These are phyloP conservation scores for Hygrophoropsis aurantiaca DNA, from an alignment of 768 basidiomycete species.

Conservation along the genomic window DNA sequence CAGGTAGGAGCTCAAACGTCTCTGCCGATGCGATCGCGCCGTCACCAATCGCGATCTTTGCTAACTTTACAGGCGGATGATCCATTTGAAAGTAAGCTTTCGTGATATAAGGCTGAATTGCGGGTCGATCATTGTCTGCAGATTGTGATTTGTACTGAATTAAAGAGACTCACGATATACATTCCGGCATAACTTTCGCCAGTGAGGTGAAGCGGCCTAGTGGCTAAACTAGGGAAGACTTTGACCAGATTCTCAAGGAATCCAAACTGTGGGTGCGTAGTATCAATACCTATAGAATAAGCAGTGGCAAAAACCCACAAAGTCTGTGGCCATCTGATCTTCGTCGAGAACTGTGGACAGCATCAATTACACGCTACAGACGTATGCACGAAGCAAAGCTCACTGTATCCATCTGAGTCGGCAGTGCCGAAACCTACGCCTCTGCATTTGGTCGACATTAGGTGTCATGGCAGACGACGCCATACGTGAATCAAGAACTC, in stretches of 20 bases:
- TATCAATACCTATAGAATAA: too few relatives aligned
- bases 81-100: slow-evolving; percentile 66
- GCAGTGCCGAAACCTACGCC: slow-evolving; percentile 67
- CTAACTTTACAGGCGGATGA: slow-evolving; percentile 65
- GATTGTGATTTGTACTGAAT: not conserved
- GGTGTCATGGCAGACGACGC: not conserved
- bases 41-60: slow-evolving; percentile 72
- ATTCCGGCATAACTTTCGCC: slow-evolving; percentile 79
- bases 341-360: slow-evolving; percentile 49
- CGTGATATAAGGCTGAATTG: slow-evolving; percentile 70
- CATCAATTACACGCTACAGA: not conserved
- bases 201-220: slow-evolving; percentile 63
- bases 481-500: too few relatives aligned
- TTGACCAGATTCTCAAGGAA: slow-evolving; percentile 72
- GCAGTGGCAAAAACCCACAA: slow-evolving; percentile 32
- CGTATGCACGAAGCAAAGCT: slow-evolving; percentile 13
- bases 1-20: slow-evolving; percentile 53
- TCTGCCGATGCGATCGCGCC: slow-evolving; percentile 53
- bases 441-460: slow-evolving; percentile 29
- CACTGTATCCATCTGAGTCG: slow-evolving; percentile 60
- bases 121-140: too few relatives aligned
- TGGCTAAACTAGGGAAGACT: slow-evolving; percentile 68
- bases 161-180: slow-evolving; percentile 52
- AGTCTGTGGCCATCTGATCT: slow-evolving; percentile 60
- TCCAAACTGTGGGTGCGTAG: slow-evolving; percentile 72